Base-by-base conservation (phyloP, 1,284 basidiomycete species). In the Stygiomarasmius scandens region DNA sequence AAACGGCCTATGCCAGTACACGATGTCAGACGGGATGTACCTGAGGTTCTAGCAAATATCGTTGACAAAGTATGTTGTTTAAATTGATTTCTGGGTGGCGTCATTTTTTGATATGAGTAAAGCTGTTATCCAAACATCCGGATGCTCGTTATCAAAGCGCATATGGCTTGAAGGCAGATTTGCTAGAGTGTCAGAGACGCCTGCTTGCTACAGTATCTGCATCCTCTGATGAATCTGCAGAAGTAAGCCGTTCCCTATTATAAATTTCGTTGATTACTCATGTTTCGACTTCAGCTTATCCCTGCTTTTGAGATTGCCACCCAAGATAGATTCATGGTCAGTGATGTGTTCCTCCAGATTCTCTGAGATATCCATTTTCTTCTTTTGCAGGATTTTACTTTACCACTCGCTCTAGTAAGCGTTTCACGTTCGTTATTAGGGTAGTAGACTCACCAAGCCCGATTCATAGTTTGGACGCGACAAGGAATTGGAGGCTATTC, bases 1-100 rank as follows among this genome's bases (percentile, higher is more conserved):
- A 87, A 85, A 63, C 71, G 84, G 14, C 85, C 87, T 0, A 86
- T 87, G 81, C 85, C 84, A 12, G 86, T 89, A 5, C 86, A 89
- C 63, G 87, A 89, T 67, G 83, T 89, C n/a, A 77, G 87, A 47
- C 74, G 85, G 52, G 87, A 90, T 66, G 78, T 89, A 3, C 87
- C 87, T 2, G 83, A 85, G 61, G 86, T 89, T 20, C 70, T 90
- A n/a, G 85, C 85, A 2, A 73, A 77, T 55, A 86, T 90, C 48
- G 81, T 90, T 56, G 85, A 88, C 64, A 89, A 86, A 75, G 86
- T 81, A 60, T 38, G 71, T 56, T 51, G 19, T 20, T 10, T 45
- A 24, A n/a, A 14, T 22, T 46, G 20, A 19, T 47, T n/a, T 36
- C 12, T 29, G 25, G 23, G 36, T 52, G 29, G 29, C n/a, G 38